Evolutionary conservation across 2,329 filamentous ascomycete species (phyloP).

Genomic region (Elsinoe ampelina): DNA sequence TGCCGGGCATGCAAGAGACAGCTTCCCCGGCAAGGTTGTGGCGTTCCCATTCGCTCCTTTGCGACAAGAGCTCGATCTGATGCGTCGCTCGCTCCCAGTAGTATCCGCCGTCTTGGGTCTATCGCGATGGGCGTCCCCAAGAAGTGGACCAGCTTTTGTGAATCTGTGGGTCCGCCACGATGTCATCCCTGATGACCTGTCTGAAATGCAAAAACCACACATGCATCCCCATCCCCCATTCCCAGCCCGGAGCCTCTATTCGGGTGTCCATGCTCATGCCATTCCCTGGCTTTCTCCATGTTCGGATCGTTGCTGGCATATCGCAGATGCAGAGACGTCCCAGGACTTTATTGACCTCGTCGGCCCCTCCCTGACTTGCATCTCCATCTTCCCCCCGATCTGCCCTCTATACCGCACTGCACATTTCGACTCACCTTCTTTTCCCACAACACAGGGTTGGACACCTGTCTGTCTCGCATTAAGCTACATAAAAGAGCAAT

Average conservation of each 20-base stretch:
- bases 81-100: neutral
- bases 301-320: neutral
- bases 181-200: conserved; percentile 13
- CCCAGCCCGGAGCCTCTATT: neutral
- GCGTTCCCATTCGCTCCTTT: neutral
- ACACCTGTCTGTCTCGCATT: too few species aligned
- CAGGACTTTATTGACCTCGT: conserved; percentile 1
- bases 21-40: conserved; percentile 11
- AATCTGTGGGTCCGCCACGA: conserved; percentile 5
- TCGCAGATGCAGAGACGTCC: neutral
- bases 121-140: neutral
- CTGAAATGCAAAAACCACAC: conserved; percentile 4
- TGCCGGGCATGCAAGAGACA: neutral
- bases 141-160: neutral
- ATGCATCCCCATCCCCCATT: neutral
- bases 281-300: neutral
- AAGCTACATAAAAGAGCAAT: neutral
- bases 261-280: conserved; percentile 4
- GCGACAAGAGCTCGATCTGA: neutral
- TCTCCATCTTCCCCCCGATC: neutral
- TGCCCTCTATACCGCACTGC: neutral
- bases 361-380: neutral
- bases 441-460: too few species aligned
- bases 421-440: too few species aligned
- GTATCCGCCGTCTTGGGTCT: neutral